Base-by-base conservation (phyloP, 2,329 filamentous ascomycete species). In the Fusarium pseudoanthophilum region DNA sequence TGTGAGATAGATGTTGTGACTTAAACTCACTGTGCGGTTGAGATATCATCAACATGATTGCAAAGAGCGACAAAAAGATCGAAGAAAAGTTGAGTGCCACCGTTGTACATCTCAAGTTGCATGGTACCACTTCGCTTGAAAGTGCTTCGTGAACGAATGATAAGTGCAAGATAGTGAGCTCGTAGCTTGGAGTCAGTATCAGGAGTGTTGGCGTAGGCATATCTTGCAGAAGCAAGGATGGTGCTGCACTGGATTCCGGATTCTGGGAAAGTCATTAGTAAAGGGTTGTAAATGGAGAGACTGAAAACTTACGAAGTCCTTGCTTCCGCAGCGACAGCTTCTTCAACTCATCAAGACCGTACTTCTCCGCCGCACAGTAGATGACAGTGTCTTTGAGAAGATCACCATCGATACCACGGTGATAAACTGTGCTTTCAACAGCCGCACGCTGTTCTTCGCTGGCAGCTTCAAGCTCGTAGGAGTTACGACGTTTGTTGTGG, bases 111-210 rank as follows among this genome's bases (percentile, higher is more conserved):
- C 85, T 97, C 95, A 75, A 93, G 90, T 84, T 97, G 95, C 95
- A 97, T 97, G 7, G 95, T 97, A 61, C 95, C 94, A 82, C 94
- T 97, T 62, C 94, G 89, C 87, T 97, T 97, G 84, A 98, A 97
- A 5, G 94, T 97, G 79, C 90, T 89, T 75, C 95, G 90, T 77
- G 92, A 94, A 74, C 95, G 91, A 80, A 97, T 97, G 83, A 97
- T 97, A 79, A 97, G 90, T 24, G 95, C 94, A 42, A 97, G 90
- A 78, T 97, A 98, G 83, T 97, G 95, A 30, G 94, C 94, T 67
- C 95, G 89, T 60, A 97, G 87, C 83, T 95, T 95, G n/a, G 93
- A 95, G 85, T 97, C 95, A 28, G 87, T 93, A 80, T 97, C 94
- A 7, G 95, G 94, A 1, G 95, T 98, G 83, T 97, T 90, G 77